Evolutionary conservation across 352 stramenopile species (phyloP).

Genomic region (Thalassiosira pacifica): DNA sequence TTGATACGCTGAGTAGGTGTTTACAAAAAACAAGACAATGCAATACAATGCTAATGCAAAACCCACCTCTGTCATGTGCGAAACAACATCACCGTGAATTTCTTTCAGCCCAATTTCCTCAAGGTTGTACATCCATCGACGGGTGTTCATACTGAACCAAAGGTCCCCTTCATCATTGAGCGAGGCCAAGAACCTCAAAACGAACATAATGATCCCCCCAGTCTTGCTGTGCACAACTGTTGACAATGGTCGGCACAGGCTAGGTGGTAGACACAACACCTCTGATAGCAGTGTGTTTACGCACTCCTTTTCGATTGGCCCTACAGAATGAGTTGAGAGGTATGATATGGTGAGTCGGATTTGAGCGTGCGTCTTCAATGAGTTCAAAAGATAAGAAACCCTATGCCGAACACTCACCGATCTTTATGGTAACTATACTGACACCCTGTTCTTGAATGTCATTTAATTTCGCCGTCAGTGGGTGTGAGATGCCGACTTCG

Average conservation of each 20-base stretch:
- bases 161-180: constrained; percentile 57
- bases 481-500: constrained; percentile 22
- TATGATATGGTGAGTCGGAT: no score
- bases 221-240: constrained; percentile 48
- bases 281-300: constrained; percentile 49
- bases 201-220: constrained; percentile 50
- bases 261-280: constrained; percentile 42
- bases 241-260: constrained; percentile 43
- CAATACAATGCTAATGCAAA: no score
- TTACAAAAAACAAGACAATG: no score
- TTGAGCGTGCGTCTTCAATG: no score
- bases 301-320: constrained; percentile 35
- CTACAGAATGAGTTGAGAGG: background rate
- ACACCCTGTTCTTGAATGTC: constrained; percentile 40
- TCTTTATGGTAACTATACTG: constrained; percentile 37
- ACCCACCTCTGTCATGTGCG: constrained; percentile 39
- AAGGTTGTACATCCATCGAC: constrained; percentile 54
- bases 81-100: constrained; percentile 35
- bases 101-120: constrained; percentile 40
- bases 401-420: constrained; percentile 37
- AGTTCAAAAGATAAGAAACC: no score
- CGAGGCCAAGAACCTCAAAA: constrained; percentile 50
- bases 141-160: constrained; percentile 45
- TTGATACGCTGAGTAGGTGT: no score
- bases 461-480: constrained; percentile 34